Base-by-base conservation (phyloP, 164 flowering plant genomes). In the Aristolochia californica region DNA sequence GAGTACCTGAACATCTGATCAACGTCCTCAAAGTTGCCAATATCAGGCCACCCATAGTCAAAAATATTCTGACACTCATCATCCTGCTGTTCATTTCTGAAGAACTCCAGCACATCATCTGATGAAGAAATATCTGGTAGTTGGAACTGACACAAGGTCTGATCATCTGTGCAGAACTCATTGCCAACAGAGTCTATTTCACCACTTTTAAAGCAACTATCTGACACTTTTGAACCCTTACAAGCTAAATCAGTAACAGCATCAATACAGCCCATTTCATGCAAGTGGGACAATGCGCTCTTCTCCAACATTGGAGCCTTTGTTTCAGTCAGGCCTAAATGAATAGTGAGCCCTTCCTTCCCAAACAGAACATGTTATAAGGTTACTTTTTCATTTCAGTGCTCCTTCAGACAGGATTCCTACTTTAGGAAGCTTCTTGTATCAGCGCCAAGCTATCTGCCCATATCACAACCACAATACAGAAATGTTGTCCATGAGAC, bases 1-100 rank as follows among this genome's bases (percentile, higher is more conserved):
- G 40, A 34, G 5, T 74, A 90, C 97, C 95, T 87, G 48, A 91
- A 81, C 81, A 90, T 83, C 67, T 68, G 73, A 75, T 83, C 87
- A 56, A 87, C 86, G 72, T 87, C 95, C 53, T 85, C 95, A 68
- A 85, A 83, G 61, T 85, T 83, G 55, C 77, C 89, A 53, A 85
- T 81, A 63, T 84, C 85, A 25, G 81, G 72, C 97, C 97, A 91
- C 21, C 74, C 83, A 70, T 81, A 76, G 56, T 71, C 76, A 44
- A 80, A 64, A 20, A 82, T 72, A 66, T 76, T 79, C 47, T 62
- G 65, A 63, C 66, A 62, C 53, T 79, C 85, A 57, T 73, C 80
- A 55, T 76, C 77, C 45, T 74, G 81, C 22, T 26, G 64, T 30
- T 58, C 77, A 62, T 71, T 74, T 55, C 70, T 62, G 27, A 81